Evolutionary conservation across 495 filamentous ascomycete genomes (phyloP).

Genomic region (Aspergillus indologenus): DNA sequence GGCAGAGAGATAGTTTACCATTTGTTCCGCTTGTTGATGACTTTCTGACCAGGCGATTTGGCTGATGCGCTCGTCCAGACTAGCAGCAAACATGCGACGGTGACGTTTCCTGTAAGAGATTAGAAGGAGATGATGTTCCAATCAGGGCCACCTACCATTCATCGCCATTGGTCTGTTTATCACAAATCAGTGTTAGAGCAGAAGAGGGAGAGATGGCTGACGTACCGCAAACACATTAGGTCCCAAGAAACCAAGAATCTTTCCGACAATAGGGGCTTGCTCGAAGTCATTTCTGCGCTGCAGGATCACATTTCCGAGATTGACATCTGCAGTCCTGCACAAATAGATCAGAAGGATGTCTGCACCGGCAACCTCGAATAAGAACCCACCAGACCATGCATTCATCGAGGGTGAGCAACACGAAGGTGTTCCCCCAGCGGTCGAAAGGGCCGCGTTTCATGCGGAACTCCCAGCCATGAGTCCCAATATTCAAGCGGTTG

Average conservation of each 20-base stretch:
- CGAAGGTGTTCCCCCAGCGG: slow-evolving; percentile 22
- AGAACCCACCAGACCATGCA: slow-evolving; percentile 30
- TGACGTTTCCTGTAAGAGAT: no score
- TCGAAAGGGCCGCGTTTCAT: slow-evolving; percentile 15
- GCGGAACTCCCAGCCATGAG: slow-evolving; percentile 32
- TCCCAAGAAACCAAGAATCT: slow-evolving; percentile 28
- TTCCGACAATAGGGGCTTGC: slow-evolving; percentile 19
- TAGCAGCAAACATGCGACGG: no score
- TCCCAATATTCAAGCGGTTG: slow-evolving; percentile 17
- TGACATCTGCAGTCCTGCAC: slow-evolving; percentile 22
- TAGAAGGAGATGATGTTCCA: no score
- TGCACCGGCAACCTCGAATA: no score
- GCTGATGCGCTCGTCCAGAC: no score
- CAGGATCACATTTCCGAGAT: slow-evolving; percentile 20
- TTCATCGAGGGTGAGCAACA: slow-evolving; percentile 24
- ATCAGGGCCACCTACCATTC: no score
- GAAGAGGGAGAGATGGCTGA: no score
- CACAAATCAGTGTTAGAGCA: no score
- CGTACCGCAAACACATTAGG: slow-evolving; percentile 19
- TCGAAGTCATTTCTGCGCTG: slow-evolving; percentile 31
- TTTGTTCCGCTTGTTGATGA: no score
- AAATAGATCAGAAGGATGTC: background rate
- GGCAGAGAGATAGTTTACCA: no score
- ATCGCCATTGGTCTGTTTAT: no score
- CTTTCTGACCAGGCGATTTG: no score